Percentiles rank a stretch among this genome's conserved stretches.
Conservation (phyloP, 2,329 filamentous ascomycete species). For the Claviceps lovelessii region DNA sequence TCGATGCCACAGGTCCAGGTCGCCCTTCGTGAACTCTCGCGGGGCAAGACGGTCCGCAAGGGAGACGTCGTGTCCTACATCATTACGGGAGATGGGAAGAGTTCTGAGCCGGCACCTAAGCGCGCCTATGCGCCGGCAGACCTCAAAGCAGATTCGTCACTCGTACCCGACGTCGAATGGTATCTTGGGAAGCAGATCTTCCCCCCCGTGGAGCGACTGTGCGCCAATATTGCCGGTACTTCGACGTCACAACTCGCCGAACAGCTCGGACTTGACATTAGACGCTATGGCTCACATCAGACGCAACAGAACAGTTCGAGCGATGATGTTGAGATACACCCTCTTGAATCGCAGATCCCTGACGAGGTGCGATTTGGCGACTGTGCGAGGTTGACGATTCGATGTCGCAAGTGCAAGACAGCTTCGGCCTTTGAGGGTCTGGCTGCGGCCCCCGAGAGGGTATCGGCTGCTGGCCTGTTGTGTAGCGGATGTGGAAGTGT, state of each 20-base stretch:
- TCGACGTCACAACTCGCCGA: slow-evolving; percentile 82
- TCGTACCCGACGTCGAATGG: slow-evolving; percentile 89
- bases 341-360: slow-evolving; percentile 85
- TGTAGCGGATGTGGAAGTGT: slow-evolving; percentile 55
- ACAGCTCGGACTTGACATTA: slow-evolving; percentile 80
- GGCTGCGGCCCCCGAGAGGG: slow-evolving; percentile 36
- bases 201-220: slow-evolving; percentile 92
- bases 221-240: slow-evolving; percentile 86
- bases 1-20: slow-evolving; percentile 97
- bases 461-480: slow-evolving; percentile 60
- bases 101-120: slow-evolving; percentile 62
- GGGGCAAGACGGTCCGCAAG: slow-evolving; percentile 75
- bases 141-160: slow-evolving; percentile 56
- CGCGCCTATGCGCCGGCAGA: slow-evolving; percentile 81
- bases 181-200: slow-evolving; percentile 98
- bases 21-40: slow-evolving; percentile 71
- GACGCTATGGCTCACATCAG: slow-evolving; percentile 53
- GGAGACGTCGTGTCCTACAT: slow-evolving; percentile 96
- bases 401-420: slow-evolving; percentile 68
- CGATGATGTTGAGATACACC: slow-evolving; percentile 62
- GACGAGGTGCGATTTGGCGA: slow-evolving; percentile 81
- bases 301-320: slow-evolving; percentile 33
- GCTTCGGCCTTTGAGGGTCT: slow-evolving; percentile 66
- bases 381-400: slow-evolving; percentile 60
- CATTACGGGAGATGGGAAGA: slow-evolving; percentile 60